Percentiles rank a stretch among this genome's conserved stretches.
Evolutionary conservation across 805 yeast species (phyloP).

Genomic region (Priceomyces melissophilus): DNA sequence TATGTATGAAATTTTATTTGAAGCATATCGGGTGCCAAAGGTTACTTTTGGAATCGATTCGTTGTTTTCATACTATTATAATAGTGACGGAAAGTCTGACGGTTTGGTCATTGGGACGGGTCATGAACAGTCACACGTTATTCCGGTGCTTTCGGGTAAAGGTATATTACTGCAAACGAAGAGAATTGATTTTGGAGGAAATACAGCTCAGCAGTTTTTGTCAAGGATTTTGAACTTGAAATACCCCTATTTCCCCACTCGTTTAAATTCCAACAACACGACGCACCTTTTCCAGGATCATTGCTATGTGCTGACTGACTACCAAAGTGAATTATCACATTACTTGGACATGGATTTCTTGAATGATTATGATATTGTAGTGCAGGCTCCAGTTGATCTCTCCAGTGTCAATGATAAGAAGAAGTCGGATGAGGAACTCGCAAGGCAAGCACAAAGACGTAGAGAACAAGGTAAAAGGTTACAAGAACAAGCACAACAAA

Average conservation of each 20-base stretch:
- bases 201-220: slow-evolving; percentile 62
- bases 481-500: slow-evolving; percentile 90
- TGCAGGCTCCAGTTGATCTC: slow-evolving; percentile 75
- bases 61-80: slow-evolving; percentile 70
- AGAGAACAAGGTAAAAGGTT: slow-evolving; percentile 82
- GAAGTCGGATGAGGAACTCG: slow-evolving; percentile 81
- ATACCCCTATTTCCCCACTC: slow-evolving; percentile 88
- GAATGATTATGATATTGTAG: slow-evolving; percentile 65
- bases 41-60: slow-evolving; percentile 81
- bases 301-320: slow-evolving; percentile 74
- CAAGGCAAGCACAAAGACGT: slow-evolving; percentile 71
- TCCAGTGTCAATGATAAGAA: slow-evolving; percentile 61
- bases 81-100: slow-evolving; percentile 37
- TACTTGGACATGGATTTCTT: slow-evolving; percentile 61
- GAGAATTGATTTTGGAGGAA: slow-evolving; percentile 91
- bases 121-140: slow-evolving; percentile 73
- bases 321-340: slow-evolving; percentile 55
- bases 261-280: slow-evolving; percentile 59
- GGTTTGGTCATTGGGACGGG: slow-evolving; percentile 87
- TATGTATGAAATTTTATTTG: slow-evolving; percentile 82
- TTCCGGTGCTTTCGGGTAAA: slow-evolving; percentile 74
- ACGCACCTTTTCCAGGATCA: slow-evolving; percentile 67
- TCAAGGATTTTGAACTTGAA: slow-evolving; percentile 65
- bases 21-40: slow-evolving; percentile 72
- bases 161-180: slow-evolving; percentile 68